Base-by-base conservation (phyloP, 257 asterid genomes). In the Solanum tacnaense region DNA sequence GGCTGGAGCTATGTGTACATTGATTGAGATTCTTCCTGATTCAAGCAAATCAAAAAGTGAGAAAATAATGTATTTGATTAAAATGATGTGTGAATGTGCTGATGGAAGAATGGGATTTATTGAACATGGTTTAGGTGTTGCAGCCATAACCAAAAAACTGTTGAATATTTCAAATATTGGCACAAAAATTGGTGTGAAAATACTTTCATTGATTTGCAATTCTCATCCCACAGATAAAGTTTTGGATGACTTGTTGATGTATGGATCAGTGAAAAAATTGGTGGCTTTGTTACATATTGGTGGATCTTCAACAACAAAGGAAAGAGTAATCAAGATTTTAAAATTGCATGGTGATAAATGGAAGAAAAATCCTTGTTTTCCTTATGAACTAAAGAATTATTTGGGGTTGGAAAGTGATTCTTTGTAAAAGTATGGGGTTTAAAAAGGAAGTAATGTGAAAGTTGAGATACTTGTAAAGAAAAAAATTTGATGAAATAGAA, bases 361-460 rank as follows among this genome's bases (percentile, higher is more conserved):
- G 99, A 91, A 91, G 92, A 87, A 92, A 9, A 92, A 91, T 87
- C 96, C 98, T n/a, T 96, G 99, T 91, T 94, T 94, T 34, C 95
- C 99, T 15, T 56, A 39, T 9, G 97, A 94, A 71, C 84, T 93
- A 44, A 91, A 87, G 92, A 93, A 86, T 56, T 93, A 92, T 84
- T 88, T 94, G 91, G 98, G 98, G 21, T 78, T 89, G 87, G 93
- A 90, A 35, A 87, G 86, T 88, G 92, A 86, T 60, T 35, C 86
- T 86, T 89, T 83, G 27, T 89, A 74, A 70, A 62, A 1, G 4
- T 6, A 41, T 23, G 29, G 27, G 62, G 62, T 4, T 62, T 12
- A 87, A 38, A 20, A 83, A 56, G 38, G 73, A 79, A 16, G 49
- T 44, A 79, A 25, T 79, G 23, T 79, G 25, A 79, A 79, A 79